Evolutionary conservation across 805 yeast genomes (phyloP).

Genomic region (Candida hispaniensis): DNA sequence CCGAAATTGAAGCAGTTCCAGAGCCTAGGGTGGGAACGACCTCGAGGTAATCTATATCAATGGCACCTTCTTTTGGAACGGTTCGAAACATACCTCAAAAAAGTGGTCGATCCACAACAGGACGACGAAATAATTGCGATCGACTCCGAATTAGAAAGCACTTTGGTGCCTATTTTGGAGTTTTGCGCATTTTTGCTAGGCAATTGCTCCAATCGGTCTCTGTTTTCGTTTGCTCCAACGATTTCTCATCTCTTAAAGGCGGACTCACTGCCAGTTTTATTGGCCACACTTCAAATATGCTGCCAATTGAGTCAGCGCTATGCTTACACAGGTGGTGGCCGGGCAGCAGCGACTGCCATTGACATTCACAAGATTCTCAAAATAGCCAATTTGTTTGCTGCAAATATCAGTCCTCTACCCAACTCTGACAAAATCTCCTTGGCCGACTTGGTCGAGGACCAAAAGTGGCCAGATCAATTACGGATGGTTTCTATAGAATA

Average conservation of each 20-base stretch:
- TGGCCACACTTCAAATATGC: slow-evolving; percentile 50
- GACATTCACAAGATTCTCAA: slow-evolving; percentile 39
- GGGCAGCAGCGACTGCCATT: slow-evolving; percentile 35
- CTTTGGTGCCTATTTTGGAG: slow-evolving; percentile 43
- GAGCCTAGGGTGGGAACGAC: slow-evolving; percentile 42
- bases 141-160: slow-evolving; percentile 35
- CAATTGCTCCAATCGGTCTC: slow-evolving; percentile 54
- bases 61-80: slow-evolving; percentile 72
- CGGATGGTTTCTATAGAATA: slow-evolving; percentile 24
- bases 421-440: slow-evolving; percentile 20
- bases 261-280: slow-evolving; percentile 48
- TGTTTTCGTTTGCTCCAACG: slow-evolving; percentile 57
- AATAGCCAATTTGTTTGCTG: slow-evolving; percentile 34
- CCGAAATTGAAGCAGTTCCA: slow-evolving; percentile 30
- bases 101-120: slow-evolving; percentile 36
- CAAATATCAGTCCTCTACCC: slow-evolving; percentile 24
- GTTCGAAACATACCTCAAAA: slow-evolving; percentile 57
- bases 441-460: slow-evolving; percentile 22
- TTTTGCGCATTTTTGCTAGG: slow-evolving; percentile 57
- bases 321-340: slow-evolving; percentile 36
- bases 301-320: slow-evolving; percentile 52
- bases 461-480: slow-evolving; percentile 22
- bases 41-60: slow-evolving; percentile 57
- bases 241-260: slow-evolving; percentile 48
- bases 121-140: slow-evolving; percentile 27